A percentile compares a stretch with the other conserved stretches of the same genome.
phyloP scores from a whole-genome alignment of 768 basidiomycete genomes.

The Psilocybe cubensis region DNA sequence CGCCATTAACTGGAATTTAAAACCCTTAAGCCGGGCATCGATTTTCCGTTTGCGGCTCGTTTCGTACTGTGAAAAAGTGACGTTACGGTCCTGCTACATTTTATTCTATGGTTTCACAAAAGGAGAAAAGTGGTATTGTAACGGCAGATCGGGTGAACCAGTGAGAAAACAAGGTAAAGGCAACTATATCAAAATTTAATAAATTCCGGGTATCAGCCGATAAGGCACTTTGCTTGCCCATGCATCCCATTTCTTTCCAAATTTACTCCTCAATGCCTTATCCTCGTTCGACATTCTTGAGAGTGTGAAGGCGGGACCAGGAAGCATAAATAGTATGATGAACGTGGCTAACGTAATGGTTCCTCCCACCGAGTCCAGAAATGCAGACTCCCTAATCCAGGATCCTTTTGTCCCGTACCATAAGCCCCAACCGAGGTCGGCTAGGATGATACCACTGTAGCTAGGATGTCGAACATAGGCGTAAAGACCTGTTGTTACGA shows the following conservation, averaged over 20 bases:
- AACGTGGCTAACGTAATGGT: slow-evolving; percentile 26
- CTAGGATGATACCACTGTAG: slow-evolving; percentile 39
- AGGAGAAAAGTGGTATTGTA: too few relatives aligned
- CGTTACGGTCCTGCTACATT: too few relatives aligned
- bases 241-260: slow-evolving; percentile 43
- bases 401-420: slow-evolving; percentile 18
- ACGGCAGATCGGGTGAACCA: too few relatives aligned
- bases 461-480: slow-evolving; percentile 47
- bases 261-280: slow-evolving; percentile 36
- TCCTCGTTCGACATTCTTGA: slow-evolving; percentile 46
- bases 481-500: slow-evolving; percentile 49
- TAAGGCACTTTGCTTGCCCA: slow-evolving; percentile 50
- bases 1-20: too few relatives aligned
- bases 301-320: slow-evolving; percentile 2
- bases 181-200: slow-evolving; percentile 22
- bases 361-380: slow-evolving; percentile 32
- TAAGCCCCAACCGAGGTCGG: slow-evolving; percentile 11
- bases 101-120: too few relatives aligned
- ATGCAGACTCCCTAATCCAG: slow-evolving; percentile 21
- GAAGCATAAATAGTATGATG: slow-evolving; percentile 22
- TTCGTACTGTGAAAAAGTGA: too few relatives aligned
- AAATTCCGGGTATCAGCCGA: slow-evolving; percentile 49
- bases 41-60: too few relatives aligned
- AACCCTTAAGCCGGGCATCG: too few relatives aligned
- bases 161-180: background rate